These are phyloP conservation scores for Suhomyces wounanorum DNA, from an alignment of 1,139 yeast genomes.

Conservation along the genomic window DNA sequence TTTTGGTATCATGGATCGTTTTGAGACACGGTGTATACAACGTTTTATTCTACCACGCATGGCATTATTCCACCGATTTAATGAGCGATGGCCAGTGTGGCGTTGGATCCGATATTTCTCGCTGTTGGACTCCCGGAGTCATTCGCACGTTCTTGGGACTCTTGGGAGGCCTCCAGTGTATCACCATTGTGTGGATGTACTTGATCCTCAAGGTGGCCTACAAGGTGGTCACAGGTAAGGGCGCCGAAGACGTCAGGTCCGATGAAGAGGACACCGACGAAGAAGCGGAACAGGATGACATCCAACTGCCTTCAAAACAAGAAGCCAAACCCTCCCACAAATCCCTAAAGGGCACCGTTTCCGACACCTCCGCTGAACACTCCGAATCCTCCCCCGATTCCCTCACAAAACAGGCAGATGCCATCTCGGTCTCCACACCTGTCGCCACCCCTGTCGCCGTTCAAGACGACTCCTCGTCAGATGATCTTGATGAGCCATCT, in stretches of 20 bases:
- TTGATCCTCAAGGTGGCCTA: slow-evolving; percentile 70
- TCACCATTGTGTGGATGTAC: slow-evolving; percentile 74
- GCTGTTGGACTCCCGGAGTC: slow-evolving; percentile 62
- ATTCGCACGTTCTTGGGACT: slow-evolving; percentile 56
- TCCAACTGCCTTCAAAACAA: neutral
- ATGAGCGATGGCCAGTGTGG: slow-evolving; percentile 43
- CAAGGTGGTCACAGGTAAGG: slow-evolving; percentile 67
- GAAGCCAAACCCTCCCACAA: neutral
- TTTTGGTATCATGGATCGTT: slow-evolving; percentile 68
- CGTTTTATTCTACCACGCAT: slow-evolving; percentile 59
- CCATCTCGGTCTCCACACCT: neutral
- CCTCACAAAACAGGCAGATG: neutral
- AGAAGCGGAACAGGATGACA: slow-evolving; percentile 22
- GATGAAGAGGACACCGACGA: slow-evolving; percentile 57
- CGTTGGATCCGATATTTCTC: slow-evolving; percentile 25
- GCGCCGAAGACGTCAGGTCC: slow-evolving; percentile 84
- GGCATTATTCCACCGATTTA: slow-evolving; percentile 35
- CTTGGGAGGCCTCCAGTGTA: slow-evolving; percentile 65
- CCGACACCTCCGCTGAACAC: neutral
- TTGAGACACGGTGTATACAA: slow-evolving; percentile 77
- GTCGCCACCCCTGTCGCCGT: neutral
- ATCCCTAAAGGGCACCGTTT: neutral
- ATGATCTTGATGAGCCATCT: slow-evolving; percentile 9
- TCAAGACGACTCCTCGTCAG: slow-evolving; percentile 5
- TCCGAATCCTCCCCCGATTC: neutral